Percentiles rank a stretch among this genome's conserved stretches.
phyloP scores from a whole-genome alignment of 768 basidiomycete species.

The Lactarius hatsudake region DNA sequence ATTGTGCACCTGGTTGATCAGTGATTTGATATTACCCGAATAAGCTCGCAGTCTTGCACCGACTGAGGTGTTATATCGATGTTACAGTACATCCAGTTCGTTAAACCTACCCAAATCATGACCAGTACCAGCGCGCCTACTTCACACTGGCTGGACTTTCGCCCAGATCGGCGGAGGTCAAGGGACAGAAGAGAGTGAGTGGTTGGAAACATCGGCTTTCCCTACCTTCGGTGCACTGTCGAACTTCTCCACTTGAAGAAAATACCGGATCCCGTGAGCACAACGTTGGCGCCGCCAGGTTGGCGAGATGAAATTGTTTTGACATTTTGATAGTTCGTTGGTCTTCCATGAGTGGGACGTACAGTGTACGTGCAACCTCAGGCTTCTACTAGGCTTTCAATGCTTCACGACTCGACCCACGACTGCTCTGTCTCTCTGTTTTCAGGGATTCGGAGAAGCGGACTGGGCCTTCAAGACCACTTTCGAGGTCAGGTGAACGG shows the following conservation, averaged over 20 bases:
- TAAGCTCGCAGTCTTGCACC: too few species aligned
- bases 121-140: conserved; percentile 29
- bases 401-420: not conserved
- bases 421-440: not conserved
- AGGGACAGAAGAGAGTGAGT: conserved; percentile 55
- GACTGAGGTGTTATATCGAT: not conserved
- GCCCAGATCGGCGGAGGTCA: conserved; percentile 61
- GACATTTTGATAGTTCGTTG: conserved; percentile 53
- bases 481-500: conserved; percentile 49
- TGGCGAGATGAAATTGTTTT: conserved; percentile 7
- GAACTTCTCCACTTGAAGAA: conserved; percentile 70
- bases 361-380: conserved; percentile 64
- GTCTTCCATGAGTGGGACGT: conserved; percentile 85
- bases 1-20: not conserved
- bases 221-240: conserved; percentile 89
- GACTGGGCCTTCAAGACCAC: conserved; percentile 79
- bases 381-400: not conserved
- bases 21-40: not conserved
- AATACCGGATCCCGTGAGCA: conserved; percentile 79
- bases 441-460: conserved; percentile 86
- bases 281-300: too few species aligned
- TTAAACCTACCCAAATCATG: conserved; percentile 25
- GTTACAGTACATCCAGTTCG: conserved; percentile 6
- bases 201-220: conserved; percentile 59
- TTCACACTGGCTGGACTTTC: conserved; percentile 59